These are phyloP conservation scores for Scedosporium aurantiacum DNA, from an alignment of 2,329 filamentous ascomycete genomes.

Conservation along the genomic window DNA sequence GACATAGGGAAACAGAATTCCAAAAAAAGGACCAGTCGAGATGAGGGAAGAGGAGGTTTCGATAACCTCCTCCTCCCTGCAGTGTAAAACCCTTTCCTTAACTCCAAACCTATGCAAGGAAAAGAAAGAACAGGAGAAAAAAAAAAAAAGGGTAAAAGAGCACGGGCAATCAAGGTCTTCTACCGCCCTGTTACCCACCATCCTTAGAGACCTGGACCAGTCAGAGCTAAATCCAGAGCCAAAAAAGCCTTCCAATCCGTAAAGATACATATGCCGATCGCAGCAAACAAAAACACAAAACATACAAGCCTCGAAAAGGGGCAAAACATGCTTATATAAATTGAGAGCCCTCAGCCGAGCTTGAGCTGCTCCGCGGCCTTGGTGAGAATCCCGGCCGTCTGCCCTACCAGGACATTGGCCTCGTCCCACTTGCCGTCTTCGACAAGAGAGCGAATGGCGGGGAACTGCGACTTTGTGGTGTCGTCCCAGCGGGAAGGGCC, in stretches of 20 bases:
- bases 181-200: neutral
- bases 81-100: neutral
- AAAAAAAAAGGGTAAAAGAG: constrained; percentile 1
- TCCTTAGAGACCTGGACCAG: too few relatives aligned
- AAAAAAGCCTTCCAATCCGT: neutral
- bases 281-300: constrained; percentile 3
- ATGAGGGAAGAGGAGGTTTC: neutral
- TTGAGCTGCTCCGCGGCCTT: constrained; percentile 38
- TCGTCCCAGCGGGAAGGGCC: constrained; percentile 70
- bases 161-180: neutral
- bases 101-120: neutral
- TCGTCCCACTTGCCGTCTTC: constrained; percentile 58
- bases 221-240: neutral
- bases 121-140: neutral
- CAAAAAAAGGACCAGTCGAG: neutral
- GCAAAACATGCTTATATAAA: too few relatives aligned
- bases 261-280: neutral
- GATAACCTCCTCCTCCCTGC: too few relatives aligned
- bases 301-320: neutral
- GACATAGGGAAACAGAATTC: too few relatives aligned
- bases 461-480: constrained; percentile 59
- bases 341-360: constrained; percentile 9
- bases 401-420: constrained; percentile 58
- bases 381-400: constrained; percentile 57
- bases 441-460: constrained; percentile 74